phyloP scores from a whole-genome alignment of 2,329 filamentous ascomycete genomes.

The Exophiala sp. region DNA sequence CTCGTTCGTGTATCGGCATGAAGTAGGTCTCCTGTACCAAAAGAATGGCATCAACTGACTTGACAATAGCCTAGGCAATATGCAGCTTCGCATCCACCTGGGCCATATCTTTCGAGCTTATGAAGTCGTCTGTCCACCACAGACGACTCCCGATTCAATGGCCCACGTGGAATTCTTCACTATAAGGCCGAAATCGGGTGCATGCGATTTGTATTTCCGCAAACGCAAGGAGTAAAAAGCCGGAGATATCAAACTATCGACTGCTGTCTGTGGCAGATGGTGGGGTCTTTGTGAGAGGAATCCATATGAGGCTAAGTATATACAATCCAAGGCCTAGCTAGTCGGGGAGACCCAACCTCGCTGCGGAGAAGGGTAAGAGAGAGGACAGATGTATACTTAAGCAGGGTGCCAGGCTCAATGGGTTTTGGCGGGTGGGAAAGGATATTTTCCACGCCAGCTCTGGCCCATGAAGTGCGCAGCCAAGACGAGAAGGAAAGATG shows the following conservation, averaged over 20 bases:
- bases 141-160: conserved; percentile 23
- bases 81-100: conserved; percentile 8
- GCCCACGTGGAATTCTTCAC: conserved; percentile 35
- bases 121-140: neutral
- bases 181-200: conserved; percentile 32
- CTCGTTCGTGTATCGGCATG: conserved; percentile 4
- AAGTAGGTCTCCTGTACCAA: neutral
- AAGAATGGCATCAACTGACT: neutral
- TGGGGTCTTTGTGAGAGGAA: no score
- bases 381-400: no score
- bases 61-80: neutral
- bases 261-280: no score
- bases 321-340: no score
- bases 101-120: conserved; percentile 5
- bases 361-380: no score
- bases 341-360: no score
- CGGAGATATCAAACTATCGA: no score
- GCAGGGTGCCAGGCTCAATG: no score
- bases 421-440: no score
- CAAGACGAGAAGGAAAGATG: conserved; percentile 34
- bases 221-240: neutral
- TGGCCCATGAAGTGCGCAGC: no score
- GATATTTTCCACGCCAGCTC: no score
- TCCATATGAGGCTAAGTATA: no score
- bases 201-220: conserved; percentile 13